Percentiles rank a stretch among this genome's conserved stretches.
These are phyloP conservation scores for Pugionium dolabratum DNA, from an alignment of 345 rosid species.

Conservation along the genomic window DNA sequence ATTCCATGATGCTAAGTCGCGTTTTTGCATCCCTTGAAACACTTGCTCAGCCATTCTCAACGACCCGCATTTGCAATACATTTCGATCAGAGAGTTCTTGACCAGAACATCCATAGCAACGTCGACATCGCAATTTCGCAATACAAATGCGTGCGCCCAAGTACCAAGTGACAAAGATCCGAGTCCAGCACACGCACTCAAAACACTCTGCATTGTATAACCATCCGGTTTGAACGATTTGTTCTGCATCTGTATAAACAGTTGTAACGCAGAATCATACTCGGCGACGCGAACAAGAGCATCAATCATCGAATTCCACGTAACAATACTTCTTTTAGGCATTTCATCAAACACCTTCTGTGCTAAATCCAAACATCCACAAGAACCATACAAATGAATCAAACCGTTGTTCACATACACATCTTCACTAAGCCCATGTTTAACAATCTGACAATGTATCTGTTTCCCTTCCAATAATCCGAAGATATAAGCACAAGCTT, in stretches of 20 bases:
- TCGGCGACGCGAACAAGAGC: constrained; percentile 65
- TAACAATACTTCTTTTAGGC: constrained; percentile 67
- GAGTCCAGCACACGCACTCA: constrained; percentile 68
- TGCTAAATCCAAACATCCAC: constrained; percentile 59
- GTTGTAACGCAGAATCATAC: constrained; percentile 50
- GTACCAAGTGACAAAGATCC: constrained; percentile 67
- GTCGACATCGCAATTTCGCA: constrained; percentile 43
- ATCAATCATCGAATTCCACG: constrained; percentile 76
- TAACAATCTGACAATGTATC: constrained; percentile 62
- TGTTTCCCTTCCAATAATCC: constrained; percentile 68
- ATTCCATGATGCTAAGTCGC: constrained; percentile 75
- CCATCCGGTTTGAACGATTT: constrained; percentile 59
- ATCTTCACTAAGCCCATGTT: constrained; percentile 63
- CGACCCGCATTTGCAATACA: constrained; percentile 83
- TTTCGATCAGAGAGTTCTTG: constrained; percentile 65
- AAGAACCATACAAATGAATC: constrained; percentile 71
- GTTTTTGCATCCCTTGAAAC: constrained; percentile 60
- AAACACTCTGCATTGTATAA: constrained; percentile 67
- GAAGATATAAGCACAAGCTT: constrained; percentile 71
- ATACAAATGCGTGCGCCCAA: constrained; percentile 72
- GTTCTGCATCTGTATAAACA: constrained; percentile 54
- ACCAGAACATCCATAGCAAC: constrained; percentile 52
- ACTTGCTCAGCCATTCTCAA: constrained; percentile 60
- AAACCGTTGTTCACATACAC: constrained; percentile 74
- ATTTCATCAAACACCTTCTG: constrained; percentile 62